Evolutionary conservation across 441 rosid genomes (phyloP), one percentile per base, ranked within the genome.

Genomic region (Adansonia gregorii): DNA sequence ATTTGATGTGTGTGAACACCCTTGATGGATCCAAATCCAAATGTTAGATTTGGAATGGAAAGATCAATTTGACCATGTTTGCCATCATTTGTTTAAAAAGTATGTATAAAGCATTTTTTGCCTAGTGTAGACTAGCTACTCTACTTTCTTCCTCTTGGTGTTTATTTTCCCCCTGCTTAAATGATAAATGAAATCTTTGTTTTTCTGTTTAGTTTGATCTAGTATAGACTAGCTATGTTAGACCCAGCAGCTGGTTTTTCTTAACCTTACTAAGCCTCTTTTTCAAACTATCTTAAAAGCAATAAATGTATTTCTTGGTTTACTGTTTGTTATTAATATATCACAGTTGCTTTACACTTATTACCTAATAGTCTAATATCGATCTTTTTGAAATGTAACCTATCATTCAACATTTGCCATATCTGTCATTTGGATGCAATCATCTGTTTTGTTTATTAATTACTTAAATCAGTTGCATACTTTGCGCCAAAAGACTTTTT

Each of bases 21-120:
- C 11, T 55, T 56, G 65, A 41, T 72, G 64, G 65, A 56, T 39
- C 27, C 35, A 17, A 72, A 72, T 72, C 46, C 51, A 55, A 72
- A 43, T 41, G 65, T 55, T 55, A 20, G 17, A 41, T 72, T 39
- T 72, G 65, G 51, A 51, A 39, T 72, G 75, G 41, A 17, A 35
- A 72, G 64, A 39, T 56, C 11, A 39, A 55, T 56, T 39, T 72
- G 48, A 27, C 61, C 51, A 55, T 4, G 1, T 10, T 39, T 56
- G 35, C 31, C 52, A 55, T 55, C 52, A 12, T 55, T 72, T 56
- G 65, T 45, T 54, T 49, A 19, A 45, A 27, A 9, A 68, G 59
- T 60, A 41, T 48, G 58, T 69, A 31, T 19, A 52, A 78, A 70
- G 58, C 46, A 75, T 52, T 78, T 49, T 35, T 68, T 76, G 39